Percentiles rank a stretch among this genome's conserved stretches.
Evolutionary conservation across 73 alveolate species (phyloP).

Genomic region (Paramecium primaurelia): DNA sequence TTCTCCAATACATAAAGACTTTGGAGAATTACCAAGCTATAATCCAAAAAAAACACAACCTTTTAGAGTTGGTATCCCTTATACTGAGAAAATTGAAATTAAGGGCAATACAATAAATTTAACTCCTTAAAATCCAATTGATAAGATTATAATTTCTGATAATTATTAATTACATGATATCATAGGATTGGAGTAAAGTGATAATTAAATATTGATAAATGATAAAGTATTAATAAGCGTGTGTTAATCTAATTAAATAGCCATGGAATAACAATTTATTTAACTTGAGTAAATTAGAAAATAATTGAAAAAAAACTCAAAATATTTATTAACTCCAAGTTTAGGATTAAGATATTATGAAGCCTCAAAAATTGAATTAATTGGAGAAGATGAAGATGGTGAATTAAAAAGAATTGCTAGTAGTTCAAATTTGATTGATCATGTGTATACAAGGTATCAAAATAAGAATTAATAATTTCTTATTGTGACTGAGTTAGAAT

Average conservation of each 20-base stretch:
- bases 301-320: neutral
- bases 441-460: neutral
- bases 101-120: neutral
- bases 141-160: neutral
- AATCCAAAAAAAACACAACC: neutral
- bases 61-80: neutral
- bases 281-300: neutral
- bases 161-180: neutral
- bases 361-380: constrained; percentile 18
- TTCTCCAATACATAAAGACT: neutral
- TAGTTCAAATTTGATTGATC: neutral
- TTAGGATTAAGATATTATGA: neutral
- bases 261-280: neutral
- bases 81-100: neutral
- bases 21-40: neutral
- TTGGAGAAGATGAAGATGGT: constrained; percentile 39
- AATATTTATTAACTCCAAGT: neutral
- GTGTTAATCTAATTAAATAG: neutral
- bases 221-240: neutral
- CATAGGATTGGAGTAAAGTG: neutral
- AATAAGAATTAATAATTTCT: neutral
- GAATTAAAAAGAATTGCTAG: neutral
- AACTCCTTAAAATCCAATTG: neutral
- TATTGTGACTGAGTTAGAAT: neutral
- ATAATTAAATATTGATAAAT: neutral